Evolutionary conservation across 208 protist species (phyloP).

Genomic region (Wallacemonas collosoma): DNA sequence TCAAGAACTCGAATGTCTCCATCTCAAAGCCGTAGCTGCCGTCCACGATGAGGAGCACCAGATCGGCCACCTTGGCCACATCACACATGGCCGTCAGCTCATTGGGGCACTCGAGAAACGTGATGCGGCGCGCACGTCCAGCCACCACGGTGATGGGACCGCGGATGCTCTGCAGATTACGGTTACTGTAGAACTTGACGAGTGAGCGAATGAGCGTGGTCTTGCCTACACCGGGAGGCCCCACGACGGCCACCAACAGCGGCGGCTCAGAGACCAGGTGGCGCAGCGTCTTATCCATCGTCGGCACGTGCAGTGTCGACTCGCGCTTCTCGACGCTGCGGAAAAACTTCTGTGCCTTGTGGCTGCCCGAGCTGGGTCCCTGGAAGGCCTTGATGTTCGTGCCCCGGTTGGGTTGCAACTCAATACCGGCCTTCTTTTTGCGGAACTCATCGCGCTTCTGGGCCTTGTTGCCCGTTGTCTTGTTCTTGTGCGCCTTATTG

Average conservation of each 20-base stretch:
- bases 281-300: constrained; percentile 85
- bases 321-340: constrained; percentile 89
- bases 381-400: constrained; percentile 93
- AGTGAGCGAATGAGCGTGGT: constrained; percentile 98
- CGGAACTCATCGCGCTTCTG: constrained; percentile 84
- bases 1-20: constrained; percentile 99
- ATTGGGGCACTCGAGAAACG: constrained; percentile 98
- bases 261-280: constrained; percentile 92
- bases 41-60: constrained; percentile 98
- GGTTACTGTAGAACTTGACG: constrained; percentile 98
- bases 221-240: constrained; percentile 97
- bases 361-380: constrained; percentile 56
- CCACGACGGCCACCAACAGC: constrained; percentile 96
- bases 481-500: constrained; percentile 92
- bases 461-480: constrained; percentile 85
- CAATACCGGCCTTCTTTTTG: constrained; percentile 89
- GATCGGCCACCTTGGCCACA: constrained; percentile 97
- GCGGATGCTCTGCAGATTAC: constrained; percentile 92
- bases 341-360: constrained; percentile 83
- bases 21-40: constrained; percentile 99
- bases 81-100: constrained; percentile 99
- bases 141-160: constrained; percentile 98
- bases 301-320: constrained; percentile 79
- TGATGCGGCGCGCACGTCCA: constrained; percentile 93
- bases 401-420: constrained; percentile 90